These are phyloP conservation scores for Colletotrichum magnum DNA, from an alignment of 2,329 filamentous ascomycete species.

Conservation along the genomic window DNA sequence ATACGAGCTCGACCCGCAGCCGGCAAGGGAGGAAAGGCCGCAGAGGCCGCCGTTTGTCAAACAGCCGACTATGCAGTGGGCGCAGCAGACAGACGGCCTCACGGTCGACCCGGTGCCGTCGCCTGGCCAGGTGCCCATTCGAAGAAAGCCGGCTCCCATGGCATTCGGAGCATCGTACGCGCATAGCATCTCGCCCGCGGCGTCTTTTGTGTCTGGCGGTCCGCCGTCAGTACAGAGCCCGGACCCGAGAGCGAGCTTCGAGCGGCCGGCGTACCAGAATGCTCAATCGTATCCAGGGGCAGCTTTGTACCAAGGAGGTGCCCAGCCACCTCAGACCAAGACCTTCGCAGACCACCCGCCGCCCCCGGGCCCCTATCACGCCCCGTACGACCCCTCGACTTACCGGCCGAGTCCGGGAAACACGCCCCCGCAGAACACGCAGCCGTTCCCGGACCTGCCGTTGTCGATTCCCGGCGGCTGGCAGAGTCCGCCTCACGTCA, in stretches of 20 bases:
- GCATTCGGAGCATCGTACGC: conserved; percentile 28
- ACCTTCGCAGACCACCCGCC: neutral
- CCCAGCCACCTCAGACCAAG: neutral
- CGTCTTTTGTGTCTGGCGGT: conserved; percentile 17
- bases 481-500: conserved; percentile 26
- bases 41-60: conserved; percentile 15
- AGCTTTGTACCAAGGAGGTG: conserved; percentile 11
- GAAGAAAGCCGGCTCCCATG: conserved; percentile 32
- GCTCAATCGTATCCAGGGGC: conserved; percentile 6
- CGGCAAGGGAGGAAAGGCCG: conserved; percentile 13
- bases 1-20: conserved; percentile 32
- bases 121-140: conserved; percentile 31
- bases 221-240: conserved; percentile 13
- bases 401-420: conserved; percentile 29
- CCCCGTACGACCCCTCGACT: conserved; percentile 24
- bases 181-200: conserved; percentile 20
- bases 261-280: conserved; percentile 29
- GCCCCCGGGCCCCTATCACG: conserved; percentile 13
- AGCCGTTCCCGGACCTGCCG: conserved; percentile 36
- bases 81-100: conserved; percentile 11
- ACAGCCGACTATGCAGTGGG: conserved; percentile 24
- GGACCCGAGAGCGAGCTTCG: conserved; percentile 11
- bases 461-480: conserved; percentile 27
- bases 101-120: conserved; percentile 27
- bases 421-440: conserved; percentile 26